Percentiles rank a stretch among this genome's conserved stretches.
Conservation (phyloP, 805 yeast species). For the Schizosaccharomyces octosporus region DNA sequence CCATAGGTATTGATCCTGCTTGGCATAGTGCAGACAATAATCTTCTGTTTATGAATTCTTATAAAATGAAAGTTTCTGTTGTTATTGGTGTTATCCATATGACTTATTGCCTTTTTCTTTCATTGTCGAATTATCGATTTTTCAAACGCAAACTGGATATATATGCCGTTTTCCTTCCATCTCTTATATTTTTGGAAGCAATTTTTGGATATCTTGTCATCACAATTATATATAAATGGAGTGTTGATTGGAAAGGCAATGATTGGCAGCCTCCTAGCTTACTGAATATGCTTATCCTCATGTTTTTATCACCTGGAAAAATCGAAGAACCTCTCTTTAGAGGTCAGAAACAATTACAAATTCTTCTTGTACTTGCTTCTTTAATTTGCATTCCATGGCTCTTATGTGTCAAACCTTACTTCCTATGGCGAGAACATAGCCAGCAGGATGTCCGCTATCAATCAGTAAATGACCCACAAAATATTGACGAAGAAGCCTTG, state of each 20-base stretch:
- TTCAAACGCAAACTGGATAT: conserved; percentile 57
- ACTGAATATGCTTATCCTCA: conserved; percentile 78
- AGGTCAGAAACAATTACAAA: conserved; percentile 60
- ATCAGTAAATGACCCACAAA: conserved; percentile 15
- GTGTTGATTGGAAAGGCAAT: conserved; percentile 64
- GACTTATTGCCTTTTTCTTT: conserved; percentile 70
- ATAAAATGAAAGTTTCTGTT: conserved; percentile 88
- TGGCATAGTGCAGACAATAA: conserved; percentile 97
- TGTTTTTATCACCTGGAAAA: conserved; percentile 84
- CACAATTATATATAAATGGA: conserved; percentile 81
- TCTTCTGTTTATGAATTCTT: conserved; percentile 73
- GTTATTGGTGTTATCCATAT: conserved; percentile 86
- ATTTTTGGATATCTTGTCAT: conserved; percentile 80
- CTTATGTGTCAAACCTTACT: conserved; percentile 59
- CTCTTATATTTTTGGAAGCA: conserved; percentile 82
- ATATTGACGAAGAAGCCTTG: conserved; percentile 15
- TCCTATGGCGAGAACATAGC: conserved; percentile 33
- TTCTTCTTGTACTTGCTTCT: conserved; percentile 48
- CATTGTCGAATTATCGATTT: conserved; percentile 52
- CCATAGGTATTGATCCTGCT: conserved; percentile 70
- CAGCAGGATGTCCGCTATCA: conserved; percentile 26
- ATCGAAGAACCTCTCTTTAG: conserved; percentile 57
- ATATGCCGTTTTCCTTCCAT: conserved; percentile 82
- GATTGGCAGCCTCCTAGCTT: conserved; percentile 73
- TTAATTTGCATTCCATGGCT: conserved; percentile 82